Base-by-base conservation (phyloP, 805 yeast species). In the Wickerhamomyces bovis region DNA sequence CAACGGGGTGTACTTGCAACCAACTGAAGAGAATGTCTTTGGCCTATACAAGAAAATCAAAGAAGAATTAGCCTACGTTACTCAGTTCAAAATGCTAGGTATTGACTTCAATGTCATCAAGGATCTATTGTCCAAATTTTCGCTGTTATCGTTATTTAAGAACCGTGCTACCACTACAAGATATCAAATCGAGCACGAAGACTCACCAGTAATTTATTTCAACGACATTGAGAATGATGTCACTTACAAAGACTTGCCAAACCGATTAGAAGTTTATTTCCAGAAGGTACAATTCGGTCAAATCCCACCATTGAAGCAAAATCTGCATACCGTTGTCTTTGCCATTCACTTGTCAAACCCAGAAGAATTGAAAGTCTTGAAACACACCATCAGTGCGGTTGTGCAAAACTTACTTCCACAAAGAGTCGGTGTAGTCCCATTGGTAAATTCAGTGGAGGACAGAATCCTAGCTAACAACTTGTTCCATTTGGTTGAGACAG, bases 401-500 rank as follows among this genome's bases (percentile, higher is more conserved):
- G 56, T 80, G n/a, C 69, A 73, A 12, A 74, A 77, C 39, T 78
- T 80, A 1, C 72, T 85, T 16, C 87, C 96, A 0, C 85, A 89
- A 53, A 84, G 90, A 62, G 59, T 92, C 44, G 99, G 97, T 7
- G 51, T 92, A 3, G 68, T 92, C n/a, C 96, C 98, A 0, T 48
- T 85, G 3, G 50, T 55, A 23, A 50, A 56, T 3, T 54, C 51
- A 10, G 53, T 49, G 18, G 52, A 50, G 2, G 61, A 59, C 33
- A 43, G 44, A 31, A 21, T 48, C 2, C 42, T 45, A 19, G 56
- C 58, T 42, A 51, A 59, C 44, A 38, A 54, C 23, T 22, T 53
- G 39, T 50, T 52, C 46, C 43, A 61, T 49, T 16, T 51, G 46
- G 28, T 43, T 45, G 43, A 45, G 28, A 38, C 42, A 16, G 39